Evolutionary conservation across 352 stramenopile species (phyloP), one percentile per base, ranked within the genome.

Genomic region (Elongisporangium prolatum): DNA sequence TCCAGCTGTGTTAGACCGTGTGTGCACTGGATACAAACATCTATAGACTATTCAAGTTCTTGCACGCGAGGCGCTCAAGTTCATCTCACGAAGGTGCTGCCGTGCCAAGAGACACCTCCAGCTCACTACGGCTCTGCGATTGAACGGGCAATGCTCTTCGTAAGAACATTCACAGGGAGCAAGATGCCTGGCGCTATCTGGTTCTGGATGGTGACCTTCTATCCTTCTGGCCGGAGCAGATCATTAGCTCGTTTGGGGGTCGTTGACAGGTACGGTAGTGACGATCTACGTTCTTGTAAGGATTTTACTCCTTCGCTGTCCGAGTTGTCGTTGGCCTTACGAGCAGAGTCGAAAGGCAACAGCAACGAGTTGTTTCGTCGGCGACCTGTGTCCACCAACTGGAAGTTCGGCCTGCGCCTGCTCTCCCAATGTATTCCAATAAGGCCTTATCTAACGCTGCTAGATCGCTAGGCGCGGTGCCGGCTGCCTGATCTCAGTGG

Each of bases 91-190:
- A 40, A 47, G 16, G 2, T 24, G 24, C 22, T 16, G 22, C 51
- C 51, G 13, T 24, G 18, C 4, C 51, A 56, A 34, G 21, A 44
- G 18, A 48, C 6, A 37, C 47, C 22, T 13, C 51, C 51, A n/a
- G 13, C 51, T 22, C 47, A 56, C 22, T 24, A 56, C 50, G 24
- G 50, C 34, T 56, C 50, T 1, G 50, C 50, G 13, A 13, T 56
- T 48, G 25, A 34, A 25, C 22, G 47, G 2, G 14, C 50, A 60
- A 60, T 10, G 22, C 54, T 1, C 47, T 60, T 11, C 48, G 44
- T 2, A 60, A 60, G 47, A 60, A 60, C 47, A 60, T 60, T 8
- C 9, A 48, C 13, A 60, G 50, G 34, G 55, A 60, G 16, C 55
- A 60, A 54, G 55, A 60, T 16, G 55, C 44, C 16, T 17, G 55